Conservation (phyloP, 768 basidiomycete species). For the Hypholoma fasciculare region DNA sequence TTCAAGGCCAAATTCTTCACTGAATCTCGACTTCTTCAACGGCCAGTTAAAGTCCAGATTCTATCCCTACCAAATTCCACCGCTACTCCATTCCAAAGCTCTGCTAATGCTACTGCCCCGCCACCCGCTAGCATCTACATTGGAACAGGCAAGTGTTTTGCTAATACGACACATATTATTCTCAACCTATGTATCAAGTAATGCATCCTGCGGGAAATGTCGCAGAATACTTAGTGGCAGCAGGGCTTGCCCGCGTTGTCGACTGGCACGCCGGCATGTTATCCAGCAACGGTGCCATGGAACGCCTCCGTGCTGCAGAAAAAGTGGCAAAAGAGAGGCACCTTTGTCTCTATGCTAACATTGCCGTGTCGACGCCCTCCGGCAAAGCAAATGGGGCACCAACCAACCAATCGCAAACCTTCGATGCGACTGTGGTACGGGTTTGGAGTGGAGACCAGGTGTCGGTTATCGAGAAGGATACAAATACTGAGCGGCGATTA, state of each 20-base stretch:
- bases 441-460: constrained; percentile 94
- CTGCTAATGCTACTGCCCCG: constrained; percentile 49
- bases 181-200: constrained; percentile 38
- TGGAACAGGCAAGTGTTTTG: constrained; percentile 60
- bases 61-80: constrained; percentile 78
- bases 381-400: constrained; percentile 46
- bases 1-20: constrained; percentile 89
- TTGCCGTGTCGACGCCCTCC: constrained; percentile 35
- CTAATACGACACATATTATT: neutral
- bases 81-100: constrained; percentile 77
- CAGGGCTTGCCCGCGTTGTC: constrained; percentile 87
- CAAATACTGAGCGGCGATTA: constrained; percentile 74
- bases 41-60: constrained; percentile 72
- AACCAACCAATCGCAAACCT: constrained; percentile 45
- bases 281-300: constrained; percentile 80
- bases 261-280: constrained; percentile 99
- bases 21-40: constrained; percentile 84
- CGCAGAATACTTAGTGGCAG: constrained; percentile 81
- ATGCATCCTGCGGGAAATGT: constrained; percentile 94
- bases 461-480: constrained; percentile 74
- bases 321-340: constrained; percentile 77
- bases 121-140: constrained; percentile 85
- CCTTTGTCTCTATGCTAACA: constrained; percentile 65
- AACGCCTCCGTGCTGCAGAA: constrained; percentile 84
- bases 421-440: constrained; percentile 82